Evolutionary conservation across 2,329 filamentous ascomycete species (phyloP), one percentile per base, ranked within the genome.

Genomic region (Botrytis paeoniae): DNA sequence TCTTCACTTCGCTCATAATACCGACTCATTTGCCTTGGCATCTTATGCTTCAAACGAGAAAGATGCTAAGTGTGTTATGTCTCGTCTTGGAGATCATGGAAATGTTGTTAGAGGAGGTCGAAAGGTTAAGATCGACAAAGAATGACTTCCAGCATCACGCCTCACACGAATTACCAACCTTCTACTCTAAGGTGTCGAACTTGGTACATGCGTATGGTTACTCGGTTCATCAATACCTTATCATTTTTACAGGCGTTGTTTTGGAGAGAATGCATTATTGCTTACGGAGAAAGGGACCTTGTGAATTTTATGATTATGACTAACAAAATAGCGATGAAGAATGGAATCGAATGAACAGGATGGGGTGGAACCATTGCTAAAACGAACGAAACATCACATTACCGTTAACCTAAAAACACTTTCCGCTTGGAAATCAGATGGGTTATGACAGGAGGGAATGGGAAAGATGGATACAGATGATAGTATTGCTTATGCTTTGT

Each of bases 1-100:
- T 80, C 88, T 99, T 69, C 95, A 95, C 82, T 99, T 97, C 84
- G 95, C 92, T 1, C 96, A 99, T 85, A 99, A 98, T 80, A 99
- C 96, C 0, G 95, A 98, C 81, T 90, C 88, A 2, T 91, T 92
- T 84, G 94, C 95, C 9, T 84, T 99, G 70, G 94, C 94, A 1
- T 97, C 94, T 4, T 97, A 98, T 93, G 89, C 92, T 54, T 92
- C 91, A 2, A 87, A 89, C 39, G 95, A 98, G 76, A 85, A 85
- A 64, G 88, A 89, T 71, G 93, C 96, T 0, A 84, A 89, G 48
- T 96, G 92, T 77, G 92, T 95, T 73, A 98, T 99, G 94, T 97
- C 94, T 75, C 91, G 96, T 69, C 74, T 81, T 35, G 79, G 79
- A 39, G 78, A 78, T 16, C 75, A 75, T 72, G 75, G 77, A n/a